Evolutionary conservation across 768 basidiomycete species (phyloP).

Genomic region (Ephemerocybe angulata): DNA sequence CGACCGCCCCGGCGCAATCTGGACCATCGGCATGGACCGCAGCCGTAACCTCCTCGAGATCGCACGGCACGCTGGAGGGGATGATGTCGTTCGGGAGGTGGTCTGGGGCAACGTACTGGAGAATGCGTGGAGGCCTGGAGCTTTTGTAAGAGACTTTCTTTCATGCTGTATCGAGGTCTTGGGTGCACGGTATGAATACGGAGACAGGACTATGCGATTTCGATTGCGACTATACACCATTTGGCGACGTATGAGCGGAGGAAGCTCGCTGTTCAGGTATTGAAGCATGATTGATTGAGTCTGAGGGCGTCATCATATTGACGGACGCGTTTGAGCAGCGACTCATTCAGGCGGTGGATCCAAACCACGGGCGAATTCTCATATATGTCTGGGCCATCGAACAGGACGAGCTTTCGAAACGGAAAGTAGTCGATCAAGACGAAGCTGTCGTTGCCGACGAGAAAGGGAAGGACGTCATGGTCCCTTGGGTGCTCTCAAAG

Average conservation of each 20-base stretch:
- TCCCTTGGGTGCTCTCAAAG: conserved; percentile 77
- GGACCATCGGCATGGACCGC: conserved; percentile 83
- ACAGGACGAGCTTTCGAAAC: conserved; percentile 50
- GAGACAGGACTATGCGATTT: conserved; percentile 87
- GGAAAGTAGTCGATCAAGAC: neutral
- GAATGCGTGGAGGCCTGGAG: conserved; percentile 67
- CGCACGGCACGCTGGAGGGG: conserved; percentile 60
- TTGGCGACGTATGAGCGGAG: conserved; percentile 78
- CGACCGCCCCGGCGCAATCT: conserved; percentile 54
- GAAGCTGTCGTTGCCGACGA: conserved; percentile 12
- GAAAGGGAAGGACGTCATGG: conserved; percentile 75
- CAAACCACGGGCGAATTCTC: conserved; percentile 70
- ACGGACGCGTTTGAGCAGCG: conserved; percentile 38
- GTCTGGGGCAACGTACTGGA: conserved; percentile 77
- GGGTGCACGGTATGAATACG: neutral
- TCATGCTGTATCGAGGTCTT: neutral
- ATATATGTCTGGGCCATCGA: conserved; percentile 98
- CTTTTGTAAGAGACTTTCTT: conserved; percentile 55
- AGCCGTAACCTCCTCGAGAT: conserved; percentile 76
- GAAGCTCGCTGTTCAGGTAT: conserved; percentile 68
- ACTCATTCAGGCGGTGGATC: conserved; percentile 49
- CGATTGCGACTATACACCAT: conserved; percentile 97
- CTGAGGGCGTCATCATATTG: neutral
- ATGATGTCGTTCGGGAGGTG: conserved; percentile 55
- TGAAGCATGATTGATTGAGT: neutral